Evolutionary conservation across 805 yeast species (phyloP), one percentile per base, ranked within the genome.

Genomic region (Pichia ethanolica): DNA sequence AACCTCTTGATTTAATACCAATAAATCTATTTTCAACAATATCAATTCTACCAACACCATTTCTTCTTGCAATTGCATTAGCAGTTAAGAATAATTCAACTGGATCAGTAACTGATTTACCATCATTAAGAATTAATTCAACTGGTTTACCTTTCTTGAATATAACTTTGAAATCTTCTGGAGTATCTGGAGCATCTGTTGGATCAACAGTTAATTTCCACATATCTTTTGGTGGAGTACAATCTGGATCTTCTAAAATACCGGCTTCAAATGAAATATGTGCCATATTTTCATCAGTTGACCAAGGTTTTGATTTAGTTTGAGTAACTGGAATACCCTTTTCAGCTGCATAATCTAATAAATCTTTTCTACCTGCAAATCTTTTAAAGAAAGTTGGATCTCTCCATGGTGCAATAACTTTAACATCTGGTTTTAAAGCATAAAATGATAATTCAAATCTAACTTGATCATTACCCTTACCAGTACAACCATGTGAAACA

Each of bases 201-300:
- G 99, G 98, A 71, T 91, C 99, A 53, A 86, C 88, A 40, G 97
- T 93, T 68, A 93, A 81, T 75, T 93, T 93, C 99, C 99, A 93
- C 99, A 93, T 93, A 71, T 93, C 99, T 77, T 90, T 91, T 73
- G 99, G 99, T 57, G 99, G 99, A 47, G 99, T 93, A 61, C 91
- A 83, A 71, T 93, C 87, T 66, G 99, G 99, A 74, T 93, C 96
- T 75, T 93, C 99, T 65, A 93, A 81, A 60, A 93, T 93, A 73
- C 99, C 99, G 56, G 99, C 99, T 78, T 93, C 99, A 70, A 87
- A 93, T 38, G 98, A 91, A 70, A 93, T 93, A 73, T 93, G 99
- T 43, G 98, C 99, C 82, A 91, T 75, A 80, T 93, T 93, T 76
- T 93, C 99, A 70, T 93, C 99, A 51, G 99, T 93, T 36, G 98